These are phyloP conservation scores for Rhizoctonia solani DNA, from an alignment of 1,284 basidiomycete genomes.

Conservation along the genomic window DNA sequence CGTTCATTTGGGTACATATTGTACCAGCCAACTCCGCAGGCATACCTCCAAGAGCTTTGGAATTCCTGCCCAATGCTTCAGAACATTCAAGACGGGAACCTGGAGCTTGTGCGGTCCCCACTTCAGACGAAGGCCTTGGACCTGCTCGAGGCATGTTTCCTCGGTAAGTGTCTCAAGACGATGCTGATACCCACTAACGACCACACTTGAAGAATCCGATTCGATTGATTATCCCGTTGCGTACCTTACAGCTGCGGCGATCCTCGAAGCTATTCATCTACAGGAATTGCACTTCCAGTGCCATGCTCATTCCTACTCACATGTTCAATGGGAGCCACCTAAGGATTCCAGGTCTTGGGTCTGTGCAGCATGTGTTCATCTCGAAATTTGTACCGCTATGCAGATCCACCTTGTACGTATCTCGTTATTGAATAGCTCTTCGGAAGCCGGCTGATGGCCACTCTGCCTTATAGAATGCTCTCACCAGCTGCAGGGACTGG, in stretches of 20 bases:
- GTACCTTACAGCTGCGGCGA: not conserved
- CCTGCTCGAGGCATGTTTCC: slow-evolving; percentile 13
- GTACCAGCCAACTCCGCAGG: slow-evolving; percentile 23
- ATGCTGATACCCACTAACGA: not conserved
- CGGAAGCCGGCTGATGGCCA: too few relatives aligned
- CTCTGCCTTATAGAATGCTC: not conserved
- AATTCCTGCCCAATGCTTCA: not conserved
- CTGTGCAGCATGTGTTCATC: slow-evolving; percentile 11
- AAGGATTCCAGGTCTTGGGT: not conserved
- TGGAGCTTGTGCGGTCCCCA: not conserved
- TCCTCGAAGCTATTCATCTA: slow-evolving; percentile 16
- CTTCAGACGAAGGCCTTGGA: not conserved
- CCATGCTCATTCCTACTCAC: not conserved
- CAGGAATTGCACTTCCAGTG: slow-evolving; percentile 19
- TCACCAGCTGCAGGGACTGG: slow-evolving; percentile 16
- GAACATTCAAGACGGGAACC: not conserved
- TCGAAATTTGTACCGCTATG: slow-evolving; percentile 6
- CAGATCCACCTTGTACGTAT: slow-evolving; percentile 6
- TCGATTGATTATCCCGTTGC: slow-evolving; percentile 7
- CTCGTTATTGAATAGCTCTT: not conserved
- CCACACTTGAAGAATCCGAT: not conserved
- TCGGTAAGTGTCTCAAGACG: not conserved
- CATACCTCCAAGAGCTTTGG: slow-evolving; percentile 27
- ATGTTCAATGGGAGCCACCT: not conserved
- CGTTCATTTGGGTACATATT: slow-evolving; percentile 14